Evolutionary conservation across 139 green algal species (phyloP), one percentile per base, ranked within the genome.

Genomic region (Desmodesmus armatus): DNA sequence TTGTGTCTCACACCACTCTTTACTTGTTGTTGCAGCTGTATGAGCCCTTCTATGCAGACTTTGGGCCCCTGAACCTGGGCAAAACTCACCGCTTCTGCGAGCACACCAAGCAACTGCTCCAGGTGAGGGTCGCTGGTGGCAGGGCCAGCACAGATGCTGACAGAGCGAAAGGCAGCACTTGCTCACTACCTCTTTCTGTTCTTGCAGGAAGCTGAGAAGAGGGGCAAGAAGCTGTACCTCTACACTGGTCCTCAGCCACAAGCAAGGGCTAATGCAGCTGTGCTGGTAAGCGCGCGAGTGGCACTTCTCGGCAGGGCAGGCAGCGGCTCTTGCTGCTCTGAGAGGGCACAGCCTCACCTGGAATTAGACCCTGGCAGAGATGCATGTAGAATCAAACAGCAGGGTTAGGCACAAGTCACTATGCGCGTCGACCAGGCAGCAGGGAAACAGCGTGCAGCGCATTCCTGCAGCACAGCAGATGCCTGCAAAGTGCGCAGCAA

Each of bases 31-130:
- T 79, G 80, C 92, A 95, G 90, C 82, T 97, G 3, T 98, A 98
- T 81, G 96, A 98, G 82, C 95, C 96, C 2, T 98, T 98, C 84
- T 98, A 94, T 69, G 93, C 91, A 23, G 96, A 98, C 87, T 98
- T 98, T 87, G 96, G 96, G 2, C 96, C 96, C 3, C 91, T 98
- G 21, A 98, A 98, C 88, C 90, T 98, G 49, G 96, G 94, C 11
- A 89, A 92, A 62, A 89, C 93, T 0, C 97, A 92, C 85, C 89
- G 93, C 23, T 98, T 97, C 87, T 97, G 94, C 76, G 63, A 91
- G 60, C 89, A 93, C 44, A 91, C 92, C 4, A 89, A 90, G 37
- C 75, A 89, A 43, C 76, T 97, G 47, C 89, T 96, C 23, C 82
- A 94, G 88, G 92, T 94, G 75, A 72, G 89, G n/a, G 49, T n/a